phyloP scores from a whole-genome alignment of 352 stramenopile species.

The Aphanomyces astaci region DNA sequence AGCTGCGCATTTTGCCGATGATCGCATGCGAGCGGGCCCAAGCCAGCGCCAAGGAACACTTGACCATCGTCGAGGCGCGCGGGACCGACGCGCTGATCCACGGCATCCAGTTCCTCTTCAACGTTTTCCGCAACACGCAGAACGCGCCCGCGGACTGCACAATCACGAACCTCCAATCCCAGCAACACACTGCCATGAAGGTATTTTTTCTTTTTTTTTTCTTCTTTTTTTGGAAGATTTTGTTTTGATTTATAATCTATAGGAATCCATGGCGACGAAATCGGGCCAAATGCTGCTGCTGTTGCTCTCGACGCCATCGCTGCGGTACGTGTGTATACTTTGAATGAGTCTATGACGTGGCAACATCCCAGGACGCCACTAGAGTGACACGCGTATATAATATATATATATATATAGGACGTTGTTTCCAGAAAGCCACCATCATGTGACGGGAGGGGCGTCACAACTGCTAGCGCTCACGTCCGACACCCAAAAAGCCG shows the following conservation, averaged over 20 bases:
- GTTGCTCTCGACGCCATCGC: constrained; percentile 65
- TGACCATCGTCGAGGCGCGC: constrained; percentile 65
- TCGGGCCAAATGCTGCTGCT: constrained; percentile 79
- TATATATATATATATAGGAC: not conserved
- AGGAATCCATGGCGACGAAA: constrained; percentile 76
- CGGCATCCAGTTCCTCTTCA: constrained; percentile 81
- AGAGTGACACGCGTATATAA: too few relatives aligned
- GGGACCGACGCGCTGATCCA: constrained; percentile 79
- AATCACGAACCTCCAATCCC: constrained; percentile 70
- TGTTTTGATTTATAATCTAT: not conserved
- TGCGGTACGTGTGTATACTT: constrained; percentile 43
- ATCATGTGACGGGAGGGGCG: constrained; percentile 5
- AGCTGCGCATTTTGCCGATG: constrained; percentile 59
- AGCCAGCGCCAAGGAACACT: constrained; percentile 68
- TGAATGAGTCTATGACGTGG: not conserved
- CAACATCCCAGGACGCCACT: not conserved
- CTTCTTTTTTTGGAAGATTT: not conserved
- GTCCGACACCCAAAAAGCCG: not conserved
- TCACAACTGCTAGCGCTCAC: constrained; percentile 3
- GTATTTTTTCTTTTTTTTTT: constrained; percentile 17
- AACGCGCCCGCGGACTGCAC: constrained; percentile 76
- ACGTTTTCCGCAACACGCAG: constrained; percentile 71
- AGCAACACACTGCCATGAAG: constrained; percentile 79
- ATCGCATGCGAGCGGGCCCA: constrained; percentile 77
- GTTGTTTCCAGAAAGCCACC: constrained; percentile 41